A percentile compares a stretch with the other conserved stretches of the same genome.
Conservation (phyloP, 768 basidiomycete genomes). For the Panaeolus papilionaceus region DNA sequence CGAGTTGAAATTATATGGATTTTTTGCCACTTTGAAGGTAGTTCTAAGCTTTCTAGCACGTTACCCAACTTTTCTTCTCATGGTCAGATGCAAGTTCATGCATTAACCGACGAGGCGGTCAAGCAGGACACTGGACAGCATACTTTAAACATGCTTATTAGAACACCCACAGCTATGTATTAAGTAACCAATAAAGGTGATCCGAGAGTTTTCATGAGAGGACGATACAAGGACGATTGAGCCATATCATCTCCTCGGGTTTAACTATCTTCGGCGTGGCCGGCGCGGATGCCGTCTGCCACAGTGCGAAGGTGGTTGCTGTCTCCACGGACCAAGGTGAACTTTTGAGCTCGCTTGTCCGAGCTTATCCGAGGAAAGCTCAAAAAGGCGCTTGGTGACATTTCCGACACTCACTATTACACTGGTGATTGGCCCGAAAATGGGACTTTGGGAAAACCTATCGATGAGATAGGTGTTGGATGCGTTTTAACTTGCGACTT, state of each 20-base stretch:
- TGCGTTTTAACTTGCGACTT: neutral
- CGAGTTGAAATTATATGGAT: neutral
- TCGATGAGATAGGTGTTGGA: neutral
- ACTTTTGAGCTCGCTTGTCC: neutral
- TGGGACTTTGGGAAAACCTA: neutral
- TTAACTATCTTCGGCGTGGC: neutral
- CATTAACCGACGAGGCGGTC: neutral
- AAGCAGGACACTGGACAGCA: neutral
- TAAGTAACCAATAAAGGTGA: neutral
- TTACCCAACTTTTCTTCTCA: neutral
- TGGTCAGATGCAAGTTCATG: neutral
- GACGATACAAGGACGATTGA: neutral
- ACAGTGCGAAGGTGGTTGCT: conserved; percentile 1
- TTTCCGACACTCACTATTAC: neutral
- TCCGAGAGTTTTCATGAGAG: neutral
- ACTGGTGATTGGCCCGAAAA: neutral
- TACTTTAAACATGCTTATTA: neutral
- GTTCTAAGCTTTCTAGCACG: neutral
- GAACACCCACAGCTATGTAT: neutral
- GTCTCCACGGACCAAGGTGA: conserved; percentile 13
- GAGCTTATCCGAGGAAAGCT: conserved; percentile 3
- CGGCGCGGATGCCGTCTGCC: conserved; percentile 9
- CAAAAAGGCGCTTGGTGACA: conserved; percentile 5
- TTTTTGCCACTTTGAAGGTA: neutral
- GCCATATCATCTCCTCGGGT: neutral